Percentiles rank a stretch among this genome's conserved stretches.
phyloP scores from a whole-genome alignment of 768 basidiomycete genomes.

The Leccinum variicolor region DNA sequence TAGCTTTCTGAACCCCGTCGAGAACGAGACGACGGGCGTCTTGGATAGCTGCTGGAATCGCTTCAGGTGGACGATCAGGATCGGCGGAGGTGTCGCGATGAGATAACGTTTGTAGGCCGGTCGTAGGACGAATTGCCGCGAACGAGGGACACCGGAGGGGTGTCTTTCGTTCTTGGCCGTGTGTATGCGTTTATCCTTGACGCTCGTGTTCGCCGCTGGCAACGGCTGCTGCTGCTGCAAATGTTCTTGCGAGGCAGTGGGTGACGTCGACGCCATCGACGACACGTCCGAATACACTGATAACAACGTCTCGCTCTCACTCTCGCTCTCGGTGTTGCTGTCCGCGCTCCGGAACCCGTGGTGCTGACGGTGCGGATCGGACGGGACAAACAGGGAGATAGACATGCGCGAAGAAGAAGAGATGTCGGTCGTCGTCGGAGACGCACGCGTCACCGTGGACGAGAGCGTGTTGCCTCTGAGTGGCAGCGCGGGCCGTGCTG shows the following conservation, averaged over 20 bases:
- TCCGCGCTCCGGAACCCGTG: slow-evolving; percentile 21
- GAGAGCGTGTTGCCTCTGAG: slow-evolving; percentile 8
- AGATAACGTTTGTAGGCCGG: slow-evolving; percentile 94
- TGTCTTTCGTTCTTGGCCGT: slow-evolving; percentile 31
- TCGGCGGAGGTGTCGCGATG: slow-evolving; percentile 78
- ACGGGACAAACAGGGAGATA: slow-evolving; percentile 26
- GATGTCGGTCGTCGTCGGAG: slow-evolving; percentile 8
- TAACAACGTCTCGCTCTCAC: slow-evolving; percentile 31
- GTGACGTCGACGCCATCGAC: slow-evolving; percentile 31
- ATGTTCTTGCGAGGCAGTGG: slow-evolving; percentile 30
- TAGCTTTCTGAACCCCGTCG: slow-evolving; percentile 79
- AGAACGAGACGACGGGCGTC: slow-evolving; percentile 57
- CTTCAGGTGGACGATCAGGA: slow-evolving; percentile 91
- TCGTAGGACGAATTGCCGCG: slow-evolving; percentile 68
- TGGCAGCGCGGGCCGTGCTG: slow-evolving; percentile 14
- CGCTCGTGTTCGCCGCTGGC: slow-evolving; percentile 11
- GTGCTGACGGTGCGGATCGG: slow-evolving; percentile 17
- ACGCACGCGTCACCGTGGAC: slow-evolving; percentile 9
- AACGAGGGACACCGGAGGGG: slow-evolving; percentile 32
- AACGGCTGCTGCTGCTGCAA: slow-evolving; percentile 9
- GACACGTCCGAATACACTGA: slow-evolving; percentile 35
- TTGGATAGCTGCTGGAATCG: slow-evolving; percentile 86
- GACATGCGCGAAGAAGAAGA: slow-evolving; percentile 23
- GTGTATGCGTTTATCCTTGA: background rate
- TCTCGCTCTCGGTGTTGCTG: slow-evolving; percentile 30